phyloP scores from a whole-genome alignment of 768 basidiomycete genomes.

The Leccinellum albellum region DNA sequence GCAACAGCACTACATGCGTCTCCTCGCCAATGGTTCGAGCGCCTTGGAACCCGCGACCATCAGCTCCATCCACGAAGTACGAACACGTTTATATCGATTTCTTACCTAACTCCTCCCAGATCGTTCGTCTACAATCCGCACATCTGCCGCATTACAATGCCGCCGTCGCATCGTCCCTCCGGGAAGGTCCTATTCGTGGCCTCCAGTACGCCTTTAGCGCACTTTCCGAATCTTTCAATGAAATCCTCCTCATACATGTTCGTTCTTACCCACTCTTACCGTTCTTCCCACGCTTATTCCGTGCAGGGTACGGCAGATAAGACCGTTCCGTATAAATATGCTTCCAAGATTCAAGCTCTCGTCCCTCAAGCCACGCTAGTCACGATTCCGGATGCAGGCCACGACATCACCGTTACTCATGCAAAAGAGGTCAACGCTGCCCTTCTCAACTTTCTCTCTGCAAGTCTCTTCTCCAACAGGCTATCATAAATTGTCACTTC shows the following conservation, averaged over 20 bases:
- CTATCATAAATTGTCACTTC: neutral
- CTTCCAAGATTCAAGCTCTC: constrained; percentile 28
- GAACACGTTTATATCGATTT: neutral
- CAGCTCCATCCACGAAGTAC: constrained; percentile 44
- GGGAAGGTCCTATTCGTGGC: constrained; percentile 70
- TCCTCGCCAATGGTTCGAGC: constrained; percentile 38
- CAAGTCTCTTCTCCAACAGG: constrained; percentile 12
- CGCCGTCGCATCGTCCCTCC: constrained; percentile 71
- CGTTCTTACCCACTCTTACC: constrained; percentile 10
- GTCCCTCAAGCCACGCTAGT: constrained; percentile 29
- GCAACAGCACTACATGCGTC: constrained; percentile 48
- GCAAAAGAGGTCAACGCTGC: constrained; percentile 28
- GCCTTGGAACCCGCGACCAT: constrained; percentile 14
- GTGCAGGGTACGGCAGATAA: constrained; percentile 31
- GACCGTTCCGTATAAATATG: constrained; percentile 33
- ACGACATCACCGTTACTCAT: constrained; percentile 33
- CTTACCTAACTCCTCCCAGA: constrained; percentile 33
- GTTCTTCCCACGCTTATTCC: neutral
- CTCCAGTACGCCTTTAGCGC: constrained; percentile 51
- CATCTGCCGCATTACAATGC: constrained; percentile 72
- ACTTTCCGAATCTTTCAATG: constrained; percentile 43
- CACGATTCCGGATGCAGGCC: constrained; percentile 28
- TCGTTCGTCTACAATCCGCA: constrained; percentile 75
- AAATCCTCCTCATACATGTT: constrained; percentile 65
- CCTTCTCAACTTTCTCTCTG: constrained; percentile 26